Evolutionary conservation across 2,329 filamentous ascomycete species (phyloP), one percentile per base, ranked within the genome.

Genomic region (Nothophoma quercina): DNA sequence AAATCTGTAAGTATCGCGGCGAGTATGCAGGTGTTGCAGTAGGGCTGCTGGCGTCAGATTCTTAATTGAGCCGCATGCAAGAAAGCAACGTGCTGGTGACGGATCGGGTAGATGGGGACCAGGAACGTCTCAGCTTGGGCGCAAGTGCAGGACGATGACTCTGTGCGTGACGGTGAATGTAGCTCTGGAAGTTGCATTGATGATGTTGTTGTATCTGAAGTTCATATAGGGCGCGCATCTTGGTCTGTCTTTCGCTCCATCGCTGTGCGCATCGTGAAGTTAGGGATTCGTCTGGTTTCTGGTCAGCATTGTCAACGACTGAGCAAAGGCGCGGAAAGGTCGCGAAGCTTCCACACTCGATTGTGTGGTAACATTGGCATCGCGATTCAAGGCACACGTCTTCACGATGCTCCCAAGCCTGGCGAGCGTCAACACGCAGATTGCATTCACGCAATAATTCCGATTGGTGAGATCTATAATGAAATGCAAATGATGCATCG

Each of bases 21-120:
- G 56, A 60, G 49, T 39, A 38, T 58, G 61, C 53, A 58, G 58
- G 57, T 59, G 60, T 63, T 50, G 53, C 55, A 59, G 55, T 62
- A 62, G 43, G 58, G 50, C 32, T 70, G 70, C 64, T 71, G 68
- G 69, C 68, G 69, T 74, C 63, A 73, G 69, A 74, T 65, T 62
- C 65, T 71, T 71, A 64, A 65, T 63, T 64, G 67, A 73, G 70
- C 68, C 67, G 58, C 70, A 70, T 62, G 58, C 59, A 65, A 52
- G 38, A 58, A 58, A 48, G 51, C 48, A 45, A 44, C 38, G 56
- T 56, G 48, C 29, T 51, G 36, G 53, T 47, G 34, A 54, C 34
- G 38, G 41, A 39, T 40, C 47, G 21, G 35, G 45, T 21, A 35
- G 40, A 53, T 48, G 39, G 39, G 52, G 39, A 35, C 15, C 21